These are phyloP conservation scores for Candida odintsovae DNA, from an alignment of 805 yeast species.

Conservation along the genomic window DNA sequence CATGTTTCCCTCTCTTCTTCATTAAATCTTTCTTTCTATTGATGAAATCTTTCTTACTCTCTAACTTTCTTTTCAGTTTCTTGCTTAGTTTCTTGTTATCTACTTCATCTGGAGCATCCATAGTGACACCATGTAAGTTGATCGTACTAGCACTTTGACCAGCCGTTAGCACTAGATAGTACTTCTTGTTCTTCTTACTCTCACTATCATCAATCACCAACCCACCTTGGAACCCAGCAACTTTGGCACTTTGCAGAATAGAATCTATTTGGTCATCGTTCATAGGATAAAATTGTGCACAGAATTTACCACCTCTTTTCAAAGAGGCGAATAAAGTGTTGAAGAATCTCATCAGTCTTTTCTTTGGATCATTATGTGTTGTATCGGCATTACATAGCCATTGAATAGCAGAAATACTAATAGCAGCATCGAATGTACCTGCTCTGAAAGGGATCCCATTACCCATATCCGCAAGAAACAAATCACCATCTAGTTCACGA, in stretches of 20 bases:
- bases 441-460: conserved; percentile 92
- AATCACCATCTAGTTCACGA: conserved; percentile 89
- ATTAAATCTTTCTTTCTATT: conserved; percentile 87
- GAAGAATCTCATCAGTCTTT: conserved; percentile 75
- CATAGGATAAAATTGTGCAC: conserved; percentile 93
- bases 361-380: conserved; percentile 73
- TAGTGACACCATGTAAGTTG: conserved; percentile 72
- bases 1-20: conserved; percentile 85
- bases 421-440: conserved; percentile 95
- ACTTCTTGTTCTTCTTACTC: conserved; percentile 83
- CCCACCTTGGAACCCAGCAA: conserved; percentile 96
- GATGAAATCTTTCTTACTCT: conserved; percentile 75
- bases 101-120: conserved; percentile 54
- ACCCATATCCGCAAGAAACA: conserved; percentile 90
- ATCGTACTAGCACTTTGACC: conserved; percentile 71
- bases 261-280: conserved; percentile 79
- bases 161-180: conserved; percentile 84
- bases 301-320: conserved; percentile 94
- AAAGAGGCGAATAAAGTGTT: conserved; percentile 81
- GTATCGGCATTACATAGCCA: conserved; percentile 98
- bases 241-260: conserved; percentile 79
- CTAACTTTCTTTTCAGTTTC: conserved; percentile 41
- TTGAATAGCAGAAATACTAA: conserved; percentile 90
- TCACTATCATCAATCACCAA: conserved; percentile 91
- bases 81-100: conserved; percentile 33